A percentile compares a stretch with the other conserved stretches of the same genome.
Conservation (phyloP, 306 rosid genomes). For the Arachis hypogaea region DNA sequence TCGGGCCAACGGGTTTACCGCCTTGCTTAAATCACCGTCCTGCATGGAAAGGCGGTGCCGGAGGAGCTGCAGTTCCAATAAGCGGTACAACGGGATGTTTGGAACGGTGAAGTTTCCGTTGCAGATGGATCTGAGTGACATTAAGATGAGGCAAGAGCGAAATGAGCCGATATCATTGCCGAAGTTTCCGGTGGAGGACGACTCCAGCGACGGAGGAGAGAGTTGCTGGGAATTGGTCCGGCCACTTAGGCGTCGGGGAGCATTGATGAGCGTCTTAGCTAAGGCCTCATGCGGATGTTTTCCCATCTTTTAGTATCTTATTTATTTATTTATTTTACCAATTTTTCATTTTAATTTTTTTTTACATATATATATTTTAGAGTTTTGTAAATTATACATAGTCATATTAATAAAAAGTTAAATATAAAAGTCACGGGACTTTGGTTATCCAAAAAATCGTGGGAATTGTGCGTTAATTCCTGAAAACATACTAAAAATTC, state of each 20-base stretch:
- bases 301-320: conserved; percentile 1
- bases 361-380: too few relatives aligned
- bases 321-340: not conserved
- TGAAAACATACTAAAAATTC: too few relatives aligned
- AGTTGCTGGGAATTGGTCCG: conserved; percentile 48
- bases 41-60: conserved; percentile 10
- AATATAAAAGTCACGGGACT: too few relatives aligned
- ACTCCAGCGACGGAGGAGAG: conserved; percentile 10
- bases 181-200: conserved; percentile 20
- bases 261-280: conserved; percentile 31
- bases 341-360: too few relatives aligned
- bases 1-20: not conserved
- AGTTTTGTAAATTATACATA: too few relatives aligned
- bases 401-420: too few relatives aligned
- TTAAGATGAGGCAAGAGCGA: conserved; percentile 45
- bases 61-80: conserved; percentile 31
- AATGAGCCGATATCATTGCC: conserved; percentile 23
- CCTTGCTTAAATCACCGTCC: conserved; percentile 22
- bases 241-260: conserved; percentile 41
- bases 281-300: conserved; percentile 45
- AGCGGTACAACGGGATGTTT: conserved; percentile 26
- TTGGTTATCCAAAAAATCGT: too few relatives aligned
- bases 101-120: conserved; percentile 47
- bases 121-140: conserved; percentile 49
- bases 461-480: too few relatives aligned